A percentile compares a stretch with the other conserved stretches of the same genome.
phyloP scores from a whole-genome alignment of 1,284 basidiomycete species.

The Melampsora larici-populina region DNA sequence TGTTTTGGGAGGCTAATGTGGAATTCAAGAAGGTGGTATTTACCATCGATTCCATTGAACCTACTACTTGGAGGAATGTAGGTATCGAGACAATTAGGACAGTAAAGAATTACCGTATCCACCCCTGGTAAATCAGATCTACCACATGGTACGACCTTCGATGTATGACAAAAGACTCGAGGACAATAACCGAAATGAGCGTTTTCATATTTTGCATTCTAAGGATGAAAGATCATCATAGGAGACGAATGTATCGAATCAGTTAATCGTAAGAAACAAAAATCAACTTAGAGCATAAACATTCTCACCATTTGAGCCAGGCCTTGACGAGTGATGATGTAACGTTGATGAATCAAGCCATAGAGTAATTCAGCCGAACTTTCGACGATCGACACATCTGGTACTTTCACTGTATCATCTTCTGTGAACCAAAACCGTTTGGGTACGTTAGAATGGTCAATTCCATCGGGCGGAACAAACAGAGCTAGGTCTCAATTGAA shows the following conservation, averaged over 20 bases:
- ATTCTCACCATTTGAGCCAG: conserved; percentile 83
- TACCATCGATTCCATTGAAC: conserved; percentile 93
- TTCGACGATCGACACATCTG: conserved; percentile 93
- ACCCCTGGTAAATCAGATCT: conserved; percentile 94
- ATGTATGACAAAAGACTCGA: conserved; percentile 85
- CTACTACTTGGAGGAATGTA: conserved; percentile 92
- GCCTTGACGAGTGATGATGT: conserved; percentile 89
- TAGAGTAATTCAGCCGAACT: conserved; percentile 95
- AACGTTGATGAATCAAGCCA: conserved; percentile 94
- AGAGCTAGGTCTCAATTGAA: neutral
- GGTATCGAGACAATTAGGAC: conserved; percentile 96
- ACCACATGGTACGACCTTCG: conserved; percentile 90
- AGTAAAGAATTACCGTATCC: conserved; percentile 97
- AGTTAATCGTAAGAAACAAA: neutral
- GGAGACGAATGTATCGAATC: conserved; percentile 11
- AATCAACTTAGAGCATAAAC: conserved; percentile 38
- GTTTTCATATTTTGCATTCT: conserved; percentile 94
- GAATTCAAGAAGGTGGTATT: conserved; percentile 49
- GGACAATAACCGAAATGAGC: conserved; percentile 93
- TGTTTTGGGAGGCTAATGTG: neutral
- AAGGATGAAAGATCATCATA: conserved; percentile 43
- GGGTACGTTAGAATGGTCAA: neutral
- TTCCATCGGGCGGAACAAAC: neutral
- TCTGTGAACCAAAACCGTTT: conserved; percentile 56
- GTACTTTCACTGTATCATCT: conserved; percentile 78